A percentile compares a stretch with the other conserved stretches of the same genome.
Evolutionary conservation across 2,329 filamentous ascomycete genomes (phyloP).

Genomic region (Nectriaceae sp.): DNA sequence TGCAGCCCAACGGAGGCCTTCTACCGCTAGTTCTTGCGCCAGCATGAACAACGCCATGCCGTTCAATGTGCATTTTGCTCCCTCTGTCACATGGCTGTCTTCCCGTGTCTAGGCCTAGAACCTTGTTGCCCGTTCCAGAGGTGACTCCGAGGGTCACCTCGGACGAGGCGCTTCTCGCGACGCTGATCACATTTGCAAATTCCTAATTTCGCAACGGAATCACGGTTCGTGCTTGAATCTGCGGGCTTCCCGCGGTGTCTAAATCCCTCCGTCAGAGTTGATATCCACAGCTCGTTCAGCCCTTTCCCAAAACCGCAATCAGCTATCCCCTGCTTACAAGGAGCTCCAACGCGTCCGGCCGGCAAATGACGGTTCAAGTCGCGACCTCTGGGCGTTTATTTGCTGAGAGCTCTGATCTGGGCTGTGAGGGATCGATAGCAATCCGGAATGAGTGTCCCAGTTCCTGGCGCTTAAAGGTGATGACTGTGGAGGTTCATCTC

Average conservation of each 20-base stretch:
- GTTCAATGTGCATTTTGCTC: background rate
- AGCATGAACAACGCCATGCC: background rate
- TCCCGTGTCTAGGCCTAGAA: background rate
- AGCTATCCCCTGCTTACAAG: constrained; percentile 22
- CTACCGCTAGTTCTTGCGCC: constrained; percentile 8
- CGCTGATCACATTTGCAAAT: background rate
- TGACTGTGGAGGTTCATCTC: background rate
- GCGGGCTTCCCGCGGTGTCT: too few relatives aligned
- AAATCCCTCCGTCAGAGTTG: constrained; percentile 2
- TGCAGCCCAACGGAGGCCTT: background rate
- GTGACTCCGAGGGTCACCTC: background rate
- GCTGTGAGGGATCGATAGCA: constrained; percentile 12
- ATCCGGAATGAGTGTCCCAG: constrained; percentile 19
- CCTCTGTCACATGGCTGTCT: constrained; percentile 1
- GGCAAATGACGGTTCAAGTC: constrained; percentile 10
- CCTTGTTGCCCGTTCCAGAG: background rate
- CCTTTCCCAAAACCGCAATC: constrained; percentile 20
- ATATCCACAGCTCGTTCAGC: constrained; percentile 16
- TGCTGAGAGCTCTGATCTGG: constrained; percentile 10
- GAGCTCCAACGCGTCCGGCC: background rate
- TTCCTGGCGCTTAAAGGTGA: constrained; percentile 6
- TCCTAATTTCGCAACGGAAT: too few relatives aligned
- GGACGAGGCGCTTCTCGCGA: background rate
- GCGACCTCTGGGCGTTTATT: constrained; percentile 20
- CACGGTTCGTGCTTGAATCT: too few relatives aligned